A percentile compares a stretch with the other conserved stretches of the same genome.
Conservation (phyloP, 2,329 filamentous ascomycete species). For the Magnaporthiopsis poae region DNA sequence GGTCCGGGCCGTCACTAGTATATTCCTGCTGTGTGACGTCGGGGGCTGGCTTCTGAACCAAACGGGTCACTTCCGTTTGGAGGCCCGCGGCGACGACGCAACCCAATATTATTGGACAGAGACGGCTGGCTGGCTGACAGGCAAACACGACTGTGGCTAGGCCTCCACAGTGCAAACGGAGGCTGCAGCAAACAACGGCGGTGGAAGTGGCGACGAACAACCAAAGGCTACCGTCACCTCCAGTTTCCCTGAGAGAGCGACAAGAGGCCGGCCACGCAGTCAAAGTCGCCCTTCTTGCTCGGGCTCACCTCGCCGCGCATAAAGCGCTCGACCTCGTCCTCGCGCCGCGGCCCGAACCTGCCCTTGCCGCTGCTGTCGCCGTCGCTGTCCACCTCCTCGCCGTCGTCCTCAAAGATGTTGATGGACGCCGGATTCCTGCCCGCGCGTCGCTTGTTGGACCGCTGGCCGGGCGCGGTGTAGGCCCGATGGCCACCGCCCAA, state of each 20-base stretch:
- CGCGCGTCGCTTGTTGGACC: not conserved
- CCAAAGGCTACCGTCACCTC: constrained; percentile 39
- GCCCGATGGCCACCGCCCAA: not conserved
- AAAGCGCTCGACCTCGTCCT: constrained; percentile 61
- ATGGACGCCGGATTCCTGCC: constrained; percentile 23
- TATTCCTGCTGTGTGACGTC: not conserved
- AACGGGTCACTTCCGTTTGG: not conserved
- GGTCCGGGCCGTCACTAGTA: not conserved
- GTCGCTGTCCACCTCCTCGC: constrained; percentile 7
- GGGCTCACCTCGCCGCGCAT: constrained; percentile 59
- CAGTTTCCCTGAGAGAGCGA: constrained; percentile 89
- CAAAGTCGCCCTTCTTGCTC: constrained; percentile 70
- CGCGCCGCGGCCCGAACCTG: constrained; percentile 16
- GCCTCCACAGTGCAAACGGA: too few relatives aligned
- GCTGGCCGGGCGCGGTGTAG: constrained; percentile 1
- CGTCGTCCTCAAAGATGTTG: constrained; percentile 44
- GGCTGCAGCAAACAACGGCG: not conserved
- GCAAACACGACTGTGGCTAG: too few relatives aligned
- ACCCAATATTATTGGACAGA: not conserved
- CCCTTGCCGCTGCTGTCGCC: constrained; percentile 8
- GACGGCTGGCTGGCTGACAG: too few relatives aligned
- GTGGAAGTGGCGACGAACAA: not conserved
- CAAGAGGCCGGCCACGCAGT: constrained; percentile 79
- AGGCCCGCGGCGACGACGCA: not conserved
- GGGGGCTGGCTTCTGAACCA: not conserved